A percentile compares a stretch with the other conserved stretches of the same genome.
Evolutionary conservation across 2,329 filamentous ascomycete genomes (phyloP).

Genomic region (Xylaria sp.): DNA sequence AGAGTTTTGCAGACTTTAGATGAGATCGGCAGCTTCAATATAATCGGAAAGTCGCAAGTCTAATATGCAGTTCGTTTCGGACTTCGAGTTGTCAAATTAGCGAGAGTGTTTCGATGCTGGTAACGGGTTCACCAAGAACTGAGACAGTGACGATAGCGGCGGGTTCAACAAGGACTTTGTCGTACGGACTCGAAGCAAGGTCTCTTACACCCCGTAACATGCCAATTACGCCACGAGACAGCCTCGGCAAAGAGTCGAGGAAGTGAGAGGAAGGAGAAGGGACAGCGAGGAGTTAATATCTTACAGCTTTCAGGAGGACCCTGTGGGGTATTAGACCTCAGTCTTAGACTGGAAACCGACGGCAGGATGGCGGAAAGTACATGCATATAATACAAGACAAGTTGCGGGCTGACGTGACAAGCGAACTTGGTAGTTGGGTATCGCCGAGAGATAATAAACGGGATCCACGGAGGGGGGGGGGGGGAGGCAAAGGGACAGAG

Average conservation of each 20-base stretch:
- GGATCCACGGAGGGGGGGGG: no score
- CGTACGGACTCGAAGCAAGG: slow-evolving; percentile 10
- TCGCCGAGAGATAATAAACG: no score
- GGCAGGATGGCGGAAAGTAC: neutral
- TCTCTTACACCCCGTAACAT: slow-evolving; percentile 11
- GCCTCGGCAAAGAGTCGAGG: slow-evolving; percentile 4
- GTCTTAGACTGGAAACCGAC: neutral
- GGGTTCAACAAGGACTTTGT: slow-evolving; percentile 27
- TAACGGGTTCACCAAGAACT: slow-evolving; percentile 18
- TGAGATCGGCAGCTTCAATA: slow-evolving; percentile 1
- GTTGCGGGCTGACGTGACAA: slow-evolving; percentile 12
- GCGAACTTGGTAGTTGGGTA: neutral
- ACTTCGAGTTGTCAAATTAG: slow-evolving; percentile 17
- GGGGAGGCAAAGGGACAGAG: no score
- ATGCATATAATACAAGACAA: slow-evolving; percentile 9
- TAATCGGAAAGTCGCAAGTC: neutral
- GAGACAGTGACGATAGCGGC: slow-evolving; percentile 17
- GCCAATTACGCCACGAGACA: slow-evolving; percentile 11
- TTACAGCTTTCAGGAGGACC: neutral
- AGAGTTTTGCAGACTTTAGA: neutral
- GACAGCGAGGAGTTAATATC: neutral
- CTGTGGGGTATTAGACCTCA: neutral
- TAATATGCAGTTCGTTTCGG: neutral
- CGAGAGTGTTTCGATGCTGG: slow-evolving; percentile 12
- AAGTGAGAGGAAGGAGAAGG: neutral